Evolutionary conservation across 495 filamentous ascomycete species (phyloP), one percentile per base, ranked within the genome.

Genomic region (Trichoderma gamsii): DNA sequence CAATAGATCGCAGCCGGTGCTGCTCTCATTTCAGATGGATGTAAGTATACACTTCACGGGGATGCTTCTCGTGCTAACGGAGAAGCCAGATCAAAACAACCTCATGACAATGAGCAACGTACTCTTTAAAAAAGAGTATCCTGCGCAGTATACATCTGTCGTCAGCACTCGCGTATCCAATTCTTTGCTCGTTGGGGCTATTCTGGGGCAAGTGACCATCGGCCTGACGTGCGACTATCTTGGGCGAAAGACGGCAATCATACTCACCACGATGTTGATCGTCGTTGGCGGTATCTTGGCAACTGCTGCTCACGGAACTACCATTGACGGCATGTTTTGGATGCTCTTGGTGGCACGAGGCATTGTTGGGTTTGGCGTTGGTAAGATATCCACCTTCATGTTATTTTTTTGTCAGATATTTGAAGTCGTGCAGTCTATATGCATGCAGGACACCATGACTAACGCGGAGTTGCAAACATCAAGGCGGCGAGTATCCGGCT

Each of bases 401-500:
- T 29, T 29, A 4, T 29, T 29, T 29, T 29, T 29, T 29, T 29
- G 29, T 29, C 29, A 29, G 29, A 29, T 29, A 29, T 29, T 29
- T 29, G 29, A 29, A 29, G 49, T n/a, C 18, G 49, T 5, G 49
- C 18, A 52, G 8, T 1, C 0, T 49, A 44, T 16, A 44, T 44
- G 21, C 2, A 3, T 16, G n/a, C n/a, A 23, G 18, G 2, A 5
- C 18, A 23, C 8, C n/a, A 21, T 9, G 49, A 25, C 49, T 52
- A 52, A 52, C 49, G 25, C 49, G 49, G 35, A 38, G 0, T 38
- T 38, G 7, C 5, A 38, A 38, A 61, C 23, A 15, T 11, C 9
- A 27, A 61, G 56, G 56, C 9, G 56, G 56, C 56, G 56, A 61
- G 56, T 61, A 61, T 61, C 56, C 56, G 8, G 56, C 56, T 16